phyloP scores from a whole-genome alignment of 2,329 filamentous ascomycete genomes.

The Alternaria infectoria region DNA sequence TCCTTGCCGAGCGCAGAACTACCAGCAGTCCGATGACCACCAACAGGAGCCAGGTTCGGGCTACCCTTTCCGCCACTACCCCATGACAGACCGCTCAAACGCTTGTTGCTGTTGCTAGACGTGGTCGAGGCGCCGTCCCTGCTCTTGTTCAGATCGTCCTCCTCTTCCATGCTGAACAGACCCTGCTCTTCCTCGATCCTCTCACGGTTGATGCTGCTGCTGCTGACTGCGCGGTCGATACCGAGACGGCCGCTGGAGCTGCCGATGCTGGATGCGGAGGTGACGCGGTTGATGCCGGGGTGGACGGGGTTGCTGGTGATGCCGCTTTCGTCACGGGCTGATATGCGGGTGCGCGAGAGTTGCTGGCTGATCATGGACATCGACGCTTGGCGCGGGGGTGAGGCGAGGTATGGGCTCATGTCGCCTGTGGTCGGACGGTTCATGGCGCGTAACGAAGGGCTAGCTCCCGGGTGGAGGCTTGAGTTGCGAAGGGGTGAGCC shows the following conservation, averaged over 20 bases:
- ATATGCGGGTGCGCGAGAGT: slow-evolving; percentile 54
- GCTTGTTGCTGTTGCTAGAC: slow-evolving; percentile 44
- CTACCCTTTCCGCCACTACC: slow-evolving; percentile 47
- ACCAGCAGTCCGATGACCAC: slow-evolving; percentile 32
- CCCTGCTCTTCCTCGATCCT: slow-evolving; percentile 52
- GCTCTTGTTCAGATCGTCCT: slow-evolving; percentile 44
- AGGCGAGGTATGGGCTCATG: slow-evolving; percentile 59
- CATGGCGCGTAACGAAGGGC: slow-evolving; percentile 59
- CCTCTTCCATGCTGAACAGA: slow-evolving; percentile 53
- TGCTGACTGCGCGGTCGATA: slow-evolving; percentile 49
- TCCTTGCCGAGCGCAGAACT: slow-evolving; percentile 30
- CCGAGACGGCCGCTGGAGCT: slow-evolving; percentile 39
- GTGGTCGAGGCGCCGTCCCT: slow-evolving; percentile 45
- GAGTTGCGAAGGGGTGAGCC: slow-evolving; percentile 71
- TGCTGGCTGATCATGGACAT: slow-evolving; percentile 69
- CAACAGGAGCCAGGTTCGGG: slow-evolving; percentile 44
- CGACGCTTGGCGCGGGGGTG: slow-evolving; percentile 62
- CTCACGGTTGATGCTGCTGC: slow-evolving; percentile 49
- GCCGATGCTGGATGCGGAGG: slow-evolving; percentile 41
- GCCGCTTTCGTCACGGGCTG: slow-evolving; percentile 38
- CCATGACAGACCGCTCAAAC: slow-evolving; percentile 46
- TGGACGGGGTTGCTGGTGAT: slow-evolving; percentile 46
- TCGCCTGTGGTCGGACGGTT: slow-evolving; percentile 57
- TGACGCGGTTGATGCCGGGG: slow-evolving; percentile 71
- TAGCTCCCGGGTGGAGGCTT: slow-evolving; percentile 57